These are phyloP conservation scores for Camelina sativa DNA, from an alignment of 345 rosid genomes.

Conservation along the genomic window DNA sequence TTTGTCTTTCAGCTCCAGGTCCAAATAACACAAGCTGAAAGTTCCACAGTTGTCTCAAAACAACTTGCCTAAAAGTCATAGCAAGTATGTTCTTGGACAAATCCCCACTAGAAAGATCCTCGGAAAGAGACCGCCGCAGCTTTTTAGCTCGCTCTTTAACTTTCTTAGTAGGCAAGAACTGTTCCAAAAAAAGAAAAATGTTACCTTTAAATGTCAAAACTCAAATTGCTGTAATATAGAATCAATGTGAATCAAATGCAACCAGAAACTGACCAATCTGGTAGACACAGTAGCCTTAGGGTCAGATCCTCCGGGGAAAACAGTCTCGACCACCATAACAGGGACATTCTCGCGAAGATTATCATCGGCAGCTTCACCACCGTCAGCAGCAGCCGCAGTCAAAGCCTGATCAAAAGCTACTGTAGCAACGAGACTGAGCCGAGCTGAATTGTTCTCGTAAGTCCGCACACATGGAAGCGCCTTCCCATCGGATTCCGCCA, in stretches of 20 bases:
- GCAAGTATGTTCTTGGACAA: constrained; percentile 73
- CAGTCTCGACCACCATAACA: constrained; percentile 89
- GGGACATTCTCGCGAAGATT: constrained; percentile 61
- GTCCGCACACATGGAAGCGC: constrained; percentile 79
- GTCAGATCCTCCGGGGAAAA: constrained; percentile 63
- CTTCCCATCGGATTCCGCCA: constrained; percentile 63
- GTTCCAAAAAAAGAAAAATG: constrained; percentile 12
- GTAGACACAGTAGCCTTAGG: constrained; percentile 72
- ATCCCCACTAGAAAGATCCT: constrained; percentile 53
- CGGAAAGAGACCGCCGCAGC: constrained; percentile 50
- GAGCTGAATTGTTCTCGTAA: constrained; percentile 73
- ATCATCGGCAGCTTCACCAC: constrained; percentile 81
- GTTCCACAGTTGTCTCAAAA: constrained; percentile 73
- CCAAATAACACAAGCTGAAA: constrained; percentile 68
- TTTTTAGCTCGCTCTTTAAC: constrained; percentile 72
- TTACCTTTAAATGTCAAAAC: constrained; percentile 18
- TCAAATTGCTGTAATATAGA: background rate
- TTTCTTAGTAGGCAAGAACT: constrained; percentile 87
- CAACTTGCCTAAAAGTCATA: constrained; percentile 90
- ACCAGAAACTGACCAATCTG: constrained; percentile 58
- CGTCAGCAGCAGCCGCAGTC: constrained; percentile 92
- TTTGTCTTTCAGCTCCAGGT: constrained; percentile 76
- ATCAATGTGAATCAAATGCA: constrained; percentile 8
- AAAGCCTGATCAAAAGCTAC: constrained; percentile 80
- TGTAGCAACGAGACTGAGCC: constrained; percentile 75